Evolutionary conservation across 306 rosid species (phyloP).

Genomic region (Crataegus laevigata): DNA sequence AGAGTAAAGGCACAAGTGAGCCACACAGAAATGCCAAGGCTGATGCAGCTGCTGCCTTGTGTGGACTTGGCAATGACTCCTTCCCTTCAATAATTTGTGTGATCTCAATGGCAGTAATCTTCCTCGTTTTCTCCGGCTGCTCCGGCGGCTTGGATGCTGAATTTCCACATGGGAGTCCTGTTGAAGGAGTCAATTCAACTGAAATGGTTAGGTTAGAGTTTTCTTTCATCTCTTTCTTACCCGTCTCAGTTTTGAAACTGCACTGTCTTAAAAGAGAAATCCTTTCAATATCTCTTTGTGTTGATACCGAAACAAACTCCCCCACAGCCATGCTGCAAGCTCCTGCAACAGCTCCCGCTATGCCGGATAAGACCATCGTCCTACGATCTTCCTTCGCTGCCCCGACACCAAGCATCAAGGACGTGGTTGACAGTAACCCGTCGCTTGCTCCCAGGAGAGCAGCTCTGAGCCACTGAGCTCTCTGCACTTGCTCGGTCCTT

Average conservation of each 20-base stretch:
- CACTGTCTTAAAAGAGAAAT: not conserved
- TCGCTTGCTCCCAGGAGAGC: slow-evolving; percentile 5
- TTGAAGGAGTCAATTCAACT: not conserved
- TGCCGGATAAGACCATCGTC: slow-evolving; percentile 7
- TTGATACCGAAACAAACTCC: slow-evolving; percentile 19
- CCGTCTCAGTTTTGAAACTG: not conserved
- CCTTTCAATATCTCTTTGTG: slow-evolving; percentile 23
- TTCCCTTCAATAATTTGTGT: not conserved
- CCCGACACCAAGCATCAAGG: slow-evolving; percentile 17
- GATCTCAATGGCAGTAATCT: not conserved
- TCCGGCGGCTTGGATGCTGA: not conserved
- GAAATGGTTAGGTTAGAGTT: not conserved
- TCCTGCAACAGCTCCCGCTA: slow-evolving; percentile 19
- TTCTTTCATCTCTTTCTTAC: not conserved
- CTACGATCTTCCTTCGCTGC: slow-evolving; percentile 6
- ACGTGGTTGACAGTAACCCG: not conserved
- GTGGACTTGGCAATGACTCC: slow-evolving; percentile 11
- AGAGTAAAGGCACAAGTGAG: slow-evolving; percentile 12
- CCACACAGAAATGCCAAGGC: slow-evolving; percentile 19
- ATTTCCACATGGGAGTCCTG: not conserved
- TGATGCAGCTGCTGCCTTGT: slow-evolving; percentile 20
- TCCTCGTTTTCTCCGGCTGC: not conserved
- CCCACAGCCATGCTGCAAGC: slow-evolving; percentile 28
- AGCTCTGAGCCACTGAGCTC: slow-evolving; percentile 17
- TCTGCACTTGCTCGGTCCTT: not conserved